These are phyloP conservation scores for Talaromyces sp. DNA, from an alignment of 2,329 filamentous ascomycete genomes.

Conservation along the genomic window DNA sequence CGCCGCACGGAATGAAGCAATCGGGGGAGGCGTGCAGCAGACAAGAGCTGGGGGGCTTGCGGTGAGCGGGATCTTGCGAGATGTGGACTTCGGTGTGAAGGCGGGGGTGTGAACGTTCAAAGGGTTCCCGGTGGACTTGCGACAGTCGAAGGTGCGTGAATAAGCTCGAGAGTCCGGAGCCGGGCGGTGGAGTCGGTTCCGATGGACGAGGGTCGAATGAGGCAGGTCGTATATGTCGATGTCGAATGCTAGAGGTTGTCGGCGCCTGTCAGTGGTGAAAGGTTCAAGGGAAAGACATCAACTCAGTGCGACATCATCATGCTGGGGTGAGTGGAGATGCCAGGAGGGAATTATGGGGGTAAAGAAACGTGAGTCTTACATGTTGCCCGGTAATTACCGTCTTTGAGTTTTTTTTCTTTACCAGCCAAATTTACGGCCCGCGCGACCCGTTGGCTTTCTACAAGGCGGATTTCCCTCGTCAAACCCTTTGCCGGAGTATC, in stretches of 20 bases:
- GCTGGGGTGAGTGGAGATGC: conserved; percentile 35
- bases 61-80: conserved; percentile 4
- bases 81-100: conserved; percentile 8
- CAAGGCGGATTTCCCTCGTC: too few species aligned
- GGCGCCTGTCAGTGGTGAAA: conserved; percentile 1
- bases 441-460: not conserved
- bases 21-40: conserved; percentile 3
- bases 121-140: conserved; percentile 8
- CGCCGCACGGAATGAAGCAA: conserved; percentile 15
- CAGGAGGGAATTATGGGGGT: conserved; percentile 25
- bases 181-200: not conserved
- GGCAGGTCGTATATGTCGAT: not conserved
- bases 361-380: conserved; percentile 21
- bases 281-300: conserved; percentile 8
- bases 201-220: not conserved
- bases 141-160: conserved; percentile 9
- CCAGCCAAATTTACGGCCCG: not conserved
- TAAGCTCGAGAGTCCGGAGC: not conserved
- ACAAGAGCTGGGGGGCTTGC: not conserved
- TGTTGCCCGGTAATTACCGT: conserved; percentile 15
- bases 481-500: too few species aligned
- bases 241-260: not conserved
- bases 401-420: conserved; percentile 3
- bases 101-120: conserved; percentile 2
- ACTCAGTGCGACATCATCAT: conserved; percentile 34